These are phyloP conservation scores for Penicillium argentinense DNA, from an alignment of 495 filamentous ascomycete genomes.

Conservation along the genomic window DNA sequence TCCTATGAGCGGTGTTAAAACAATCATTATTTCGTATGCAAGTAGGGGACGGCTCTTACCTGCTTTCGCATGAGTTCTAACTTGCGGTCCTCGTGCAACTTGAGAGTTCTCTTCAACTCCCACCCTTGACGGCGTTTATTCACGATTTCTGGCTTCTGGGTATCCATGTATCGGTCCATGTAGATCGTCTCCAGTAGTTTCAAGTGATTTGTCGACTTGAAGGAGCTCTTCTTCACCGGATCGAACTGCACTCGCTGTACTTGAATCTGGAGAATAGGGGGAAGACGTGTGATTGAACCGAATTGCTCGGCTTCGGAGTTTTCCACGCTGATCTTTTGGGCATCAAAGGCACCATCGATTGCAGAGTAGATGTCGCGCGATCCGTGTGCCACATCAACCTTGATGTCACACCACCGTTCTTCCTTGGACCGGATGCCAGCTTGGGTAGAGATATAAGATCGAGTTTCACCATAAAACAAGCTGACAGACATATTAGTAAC, in stretches of 20 bases:
- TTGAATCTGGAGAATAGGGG: slow-evolving; percentile 85
- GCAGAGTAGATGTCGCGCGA: slow-evolving; percentile 75
- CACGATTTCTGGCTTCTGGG: slow-evolving; percentile 56
- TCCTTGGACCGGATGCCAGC: slow-evolving; percentile 48
- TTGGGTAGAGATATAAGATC: slow-evolving; percentile 51
- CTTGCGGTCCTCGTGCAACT: slow-evolving; percentile 50
- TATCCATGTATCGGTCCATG: slow-evolving; percentile 87
- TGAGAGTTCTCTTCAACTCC: slow-evolving; percentile 68
- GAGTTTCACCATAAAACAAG: slow-evolving; percentile 59
- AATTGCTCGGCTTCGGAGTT: slow-evolving; percentile 64
- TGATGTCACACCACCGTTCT: slow-evolving; percentile 61
- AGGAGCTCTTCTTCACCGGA: slow-evolving; percentile 53
- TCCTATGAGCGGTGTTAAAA: slow-evolving; percentile 28
- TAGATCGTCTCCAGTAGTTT: slow-evolving; percentile 74
- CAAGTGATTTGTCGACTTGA: slow-evolving; percentile 78
- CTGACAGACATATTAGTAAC: slow-evolving; percentile 33
- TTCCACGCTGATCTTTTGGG: slow-evolving; percentile 68
- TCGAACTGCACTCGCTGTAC: slow-evolving; percentile 79
- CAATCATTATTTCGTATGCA: slow-evolving; percentile 31
- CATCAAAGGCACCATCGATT: slow-evolving; percentile 80
- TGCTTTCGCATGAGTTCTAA: slow-evolving; percentile 45
- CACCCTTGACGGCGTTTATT: slow-evolving; percentile 65
- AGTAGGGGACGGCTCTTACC: slow-evolving; percentile 39
- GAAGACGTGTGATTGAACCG: slow-evolving; percentile 71
- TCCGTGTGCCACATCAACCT: slow-evolving; percentile 61